A percentile compares a stretch with the other conserved stretches of the same genome.
Conservation (phyloP, 140 eudicot genomes). For the Erigeron philadelphicus region DNA sequence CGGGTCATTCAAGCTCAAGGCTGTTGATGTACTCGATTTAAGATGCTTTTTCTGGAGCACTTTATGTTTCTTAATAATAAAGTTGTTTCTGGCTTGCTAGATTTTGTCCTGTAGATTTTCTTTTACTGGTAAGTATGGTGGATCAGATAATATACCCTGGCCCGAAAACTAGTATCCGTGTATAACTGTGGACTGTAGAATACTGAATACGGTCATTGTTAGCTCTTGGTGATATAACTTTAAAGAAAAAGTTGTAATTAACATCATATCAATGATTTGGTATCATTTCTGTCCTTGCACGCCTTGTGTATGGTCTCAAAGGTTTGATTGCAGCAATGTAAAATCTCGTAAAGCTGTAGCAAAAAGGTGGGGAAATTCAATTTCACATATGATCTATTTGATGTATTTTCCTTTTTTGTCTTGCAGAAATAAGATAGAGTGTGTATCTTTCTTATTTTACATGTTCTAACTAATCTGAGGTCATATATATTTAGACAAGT, state of each 20-base stretch:
- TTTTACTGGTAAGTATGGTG: constrained; percentile 15
- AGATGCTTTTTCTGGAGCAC: constrained; percentile 9
- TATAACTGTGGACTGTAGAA: not conserved
- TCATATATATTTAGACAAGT: not conserved
- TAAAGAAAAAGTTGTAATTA: not conserved
- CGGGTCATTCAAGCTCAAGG: constrained; percentile 13
- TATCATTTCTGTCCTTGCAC: constrained; percentile 29
- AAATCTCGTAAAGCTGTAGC: constrained; percentile 11
- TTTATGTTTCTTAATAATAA: constrained; percentile 17
- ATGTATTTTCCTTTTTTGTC: not conserved
- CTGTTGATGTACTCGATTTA: constrained; percentile 18
- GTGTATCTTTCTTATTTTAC: not conserved
- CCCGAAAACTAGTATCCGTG: not conserved
- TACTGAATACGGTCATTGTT: not conserved
- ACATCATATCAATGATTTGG: constrained; percentile 10
- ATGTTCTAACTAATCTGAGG: not conserved
- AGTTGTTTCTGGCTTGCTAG: constrained; percentile 20
- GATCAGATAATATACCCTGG: constrained; percentile 12
- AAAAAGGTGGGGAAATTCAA: not conserved
- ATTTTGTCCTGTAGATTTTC: constrained; percentile 8
- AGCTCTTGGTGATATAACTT: not conserved
- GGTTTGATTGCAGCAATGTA: constrained; percentile 18
- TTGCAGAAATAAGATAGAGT: not conserved
- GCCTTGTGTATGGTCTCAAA: constrained; percentile 27
- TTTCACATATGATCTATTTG: constrained; percentile 7